Base-by-base conservation (phyloP, 2,329 filamentous ascomycete genomes). In the Sporothrix phasma region DNA sequence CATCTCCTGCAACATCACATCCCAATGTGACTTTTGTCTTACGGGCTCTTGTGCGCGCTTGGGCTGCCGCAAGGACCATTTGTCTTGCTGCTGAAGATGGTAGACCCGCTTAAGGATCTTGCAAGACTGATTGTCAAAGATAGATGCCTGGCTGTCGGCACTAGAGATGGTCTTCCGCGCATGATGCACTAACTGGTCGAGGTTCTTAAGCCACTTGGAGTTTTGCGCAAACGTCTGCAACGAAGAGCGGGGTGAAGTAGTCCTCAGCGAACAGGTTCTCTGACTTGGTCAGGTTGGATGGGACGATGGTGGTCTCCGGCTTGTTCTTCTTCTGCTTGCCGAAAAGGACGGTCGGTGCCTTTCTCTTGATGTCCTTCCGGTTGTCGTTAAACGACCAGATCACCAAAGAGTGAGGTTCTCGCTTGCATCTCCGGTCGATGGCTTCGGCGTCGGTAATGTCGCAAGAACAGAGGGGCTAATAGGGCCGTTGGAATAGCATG, bases 151-250 rank as follows among this genome's bases (percentile, higher is more conserved):
- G 60, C 92, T 87, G 72, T 97, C 92, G 1, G 87, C 81, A 0
- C 93, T 97, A 1, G 88, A 92, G 11, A 97, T 79, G 0, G 92
- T 96, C 74, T 99, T 99, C 71, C 92, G 89, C 3, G 92, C 90
- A 51, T 90, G 88, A 63, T 87, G 84, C 3, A 97, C 79, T 0
- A 97, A 81, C 47, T 90, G 87, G 64, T 89, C 84, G 8, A 87
- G 76, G 0, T 82, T 80, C 64, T 84, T 84, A 78, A 86, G 84
- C 79, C 83, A 85, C 61, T 79, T 80, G 54, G 80, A 78, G 62
- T 79, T 77, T 68, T 80, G 74, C 49, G 82, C 77, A 70, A 84
- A 84, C 39, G 81, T 81, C 63, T 85, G 81, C 3, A 86, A n/a
- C 78, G 65, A 85, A 87, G 53, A 84, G 76, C 5, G 85, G 83